Evolutionary conservation across 495 filamentous ascomycete genomes (phyloP), one percentile per base, ranked within the genome.

Genomic region (Pseudevernia furfuracea): DNA sequence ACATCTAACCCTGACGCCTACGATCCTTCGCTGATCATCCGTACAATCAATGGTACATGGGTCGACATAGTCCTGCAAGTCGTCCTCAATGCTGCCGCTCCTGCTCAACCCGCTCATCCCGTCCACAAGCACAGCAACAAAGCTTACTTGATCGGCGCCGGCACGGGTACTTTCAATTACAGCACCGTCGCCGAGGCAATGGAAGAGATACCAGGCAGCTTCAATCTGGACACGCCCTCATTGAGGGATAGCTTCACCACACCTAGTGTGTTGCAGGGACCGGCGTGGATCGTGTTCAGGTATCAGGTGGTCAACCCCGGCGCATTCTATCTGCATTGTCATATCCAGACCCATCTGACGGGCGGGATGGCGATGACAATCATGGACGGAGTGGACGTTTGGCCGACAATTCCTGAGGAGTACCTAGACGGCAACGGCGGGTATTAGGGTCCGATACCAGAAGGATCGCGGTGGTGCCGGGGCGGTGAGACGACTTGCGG

Each of bases 71-170:
- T 69, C 53, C 41, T 69, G 34, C 67, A 69, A 19, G 62, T 66
- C 25, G 48, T 62, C 0, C 21, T 49, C 56, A 49, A 38, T 19
- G 36, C 30, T 14, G 37, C 60, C 11, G 46, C 65, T 8, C 59
- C 64, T 43, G 67, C 44, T 15, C 59, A 81, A 65, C 74, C 77
- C 0, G 59, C 64, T 0, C 85, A 87, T 62, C 79, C 81, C 0
- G 81, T 87, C 59, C 84, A 87, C 73, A 87, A 87, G 68, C 84
- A 87, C 71, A 81, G 78, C 28, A 86, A 81, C 70, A 85, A 85
- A 63, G 80, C 76, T 62, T 85, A 79, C 65, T 71, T 81, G 36
- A 80, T 87, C 61, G 85, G 85, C 1, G 63, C 71, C 41, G 84
- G 82, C 4, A 63, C 53, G 0, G 83, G 83, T 0, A 64, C 56